A percentile compares a stretch with the other conserved stretches of the same genome.
Evolutionary conservation across 805 yeast species (phyloP).

Genomic region (Sugiyamaella mastotermitis): DNA sequence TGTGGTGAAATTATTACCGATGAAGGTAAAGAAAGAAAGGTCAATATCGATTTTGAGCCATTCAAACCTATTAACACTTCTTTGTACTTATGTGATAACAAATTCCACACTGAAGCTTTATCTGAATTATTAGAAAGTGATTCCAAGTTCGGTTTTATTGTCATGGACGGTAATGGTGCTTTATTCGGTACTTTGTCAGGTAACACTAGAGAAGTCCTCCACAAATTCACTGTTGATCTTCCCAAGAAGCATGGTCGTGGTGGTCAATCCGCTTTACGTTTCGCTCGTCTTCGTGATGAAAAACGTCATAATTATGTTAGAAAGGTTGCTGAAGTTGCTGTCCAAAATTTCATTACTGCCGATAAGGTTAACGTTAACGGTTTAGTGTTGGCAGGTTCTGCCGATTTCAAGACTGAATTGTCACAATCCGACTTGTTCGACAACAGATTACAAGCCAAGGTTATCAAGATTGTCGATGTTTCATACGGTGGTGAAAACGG

Average conservation of each 20-base stretch:
- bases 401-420: conserved; percentile 95
- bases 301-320: conserved; percentile 98
- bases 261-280: conserved; percentile 99
- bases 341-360: conserved; percentile 89
- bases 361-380: conserved; percentile 95
- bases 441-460: conserved; percentile 76
- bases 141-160: conserved; percentile 94
- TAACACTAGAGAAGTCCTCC: conserved; percentile 92
- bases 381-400: conserved; percentile 95
- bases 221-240: conserved; percentile 92
- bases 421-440: conserved; percentile 92
- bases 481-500: conserved; percentile 99
- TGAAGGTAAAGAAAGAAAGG: conserved; percentile 95
- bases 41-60: conserved; percentile 96
- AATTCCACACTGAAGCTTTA: conserved; percentile 95
- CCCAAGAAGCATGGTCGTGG: conserved; percentile 99
- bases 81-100: conserved; percentile 90
- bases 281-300: conserved; percentile 97
- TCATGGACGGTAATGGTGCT: conserved; percentile 99
- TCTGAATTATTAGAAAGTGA: conserved; percentile 91
- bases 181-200: conserved; percentile 93
- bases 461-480: conserved; percentile 89
- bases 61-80: conserved; percentile 99
- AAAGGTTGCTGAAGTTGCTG: conserved; percentile 97
- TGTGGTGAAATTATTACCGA: conserved; percentile 98